A percentile compares a stretch with the other conserved stretches of the same genome.
Conservation (phyloP, 140 eudicot genomes). For the Erigeron philadelphicus region DNA sequence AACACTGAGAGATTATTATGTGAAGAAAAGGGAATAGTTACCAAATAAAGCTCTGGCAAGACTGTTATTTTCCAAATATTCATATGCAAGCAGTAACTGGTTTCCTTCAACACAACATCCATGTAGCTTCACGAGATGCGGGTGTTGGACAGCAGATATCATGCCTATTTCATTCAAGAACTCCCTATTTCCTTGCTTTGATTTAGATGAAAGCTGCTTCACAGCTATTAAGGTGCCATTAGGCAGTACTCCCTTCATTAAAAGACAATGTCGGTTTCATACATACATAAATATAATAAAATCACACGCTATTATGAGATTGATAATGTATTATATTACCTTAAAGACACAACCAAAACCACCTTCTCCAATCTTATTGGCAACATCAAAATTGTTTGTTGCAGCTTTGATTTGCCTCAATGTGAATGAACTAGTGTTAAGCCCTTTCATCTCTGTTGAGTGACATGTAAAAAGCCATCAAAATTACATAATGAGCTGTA, state of each 20-base stretch:
- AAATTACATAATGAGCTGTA: no score
- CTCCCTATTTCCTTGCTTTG: conserved; percentile 57
- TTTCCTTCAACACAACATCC: conserved; percentile 65
- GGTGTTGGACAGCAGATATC: conserved; percentile 41
- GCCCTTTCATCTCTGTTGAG: conserved; percentile 43
- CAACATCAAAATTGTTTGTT: conserved; percentile 21
- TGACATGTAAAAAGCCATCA: neutral
- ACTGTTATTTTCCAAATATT: conserved; percentile 58
- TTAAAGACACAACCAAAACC: conserved; percentile 84
- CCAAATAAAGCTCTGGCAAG: conserved; percentile 66
- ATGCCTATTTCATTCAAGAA: conserved; percentile 59
- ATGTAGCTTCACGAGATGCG: conserved; percentile 24
- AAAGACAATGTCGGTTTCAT: neutral
- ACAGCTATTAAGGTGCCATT: conserved; percentile 53
- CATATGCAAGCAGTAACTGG: conserved; percentile 49
- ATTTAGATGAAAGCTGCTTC: conserved; percentile 59
- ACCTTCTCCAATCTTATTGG: conserved; percentile 80
- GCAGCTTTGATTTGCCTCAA: conserved; percentile 65
- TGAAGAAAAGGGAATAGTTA: neutral
- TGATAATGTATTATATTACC: conserved; percentile 28
- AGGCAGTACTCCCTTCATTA: conserved; percentile 38
- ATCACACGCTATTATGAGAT: neutral
- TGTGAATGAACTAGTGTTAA: conserved; percentile 48
- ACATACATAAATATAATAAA: no score
- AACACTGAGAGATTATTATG: no score